Conservation (phyloP, 495 filamentous ascomycete genomes). For the Neurospora sp. region DNA sequence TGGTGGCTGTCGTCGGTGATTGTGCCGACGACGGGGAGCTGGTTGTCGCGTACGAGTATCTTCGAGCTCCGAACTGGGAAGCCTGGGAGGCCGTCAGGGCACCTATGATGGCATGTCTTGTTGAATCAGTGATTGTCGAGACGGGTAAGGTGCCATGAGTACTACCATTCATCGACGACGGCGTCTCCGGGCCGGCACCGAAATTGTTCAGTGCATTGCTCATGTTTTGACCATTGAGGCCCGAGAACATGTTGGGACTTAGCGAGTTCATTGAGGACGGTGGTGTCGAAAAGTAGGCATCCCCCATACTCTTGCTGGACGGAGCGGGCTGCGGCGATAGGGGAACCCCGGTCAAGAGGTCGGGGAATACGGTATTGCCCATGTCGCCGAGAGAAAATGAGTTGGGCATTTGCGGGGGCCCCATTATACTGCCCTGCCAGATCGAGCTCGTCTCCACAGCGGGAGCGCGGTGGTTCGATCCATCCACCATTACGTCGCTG, state of each 20-base stretch:
- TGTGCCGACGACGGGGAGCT: slow-evolving; percentile 54
- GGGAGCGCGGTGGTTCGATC: slow-evolving; percentile 49
- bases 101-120: slow-evolving; percentile 73
- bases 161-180: slow-evolving; percentile 56
- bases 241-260: slow-evolving; percentile 41
- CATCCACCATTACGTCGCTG: slow-evolving; percentile 87
- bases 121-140: slow-evolving; percentile 82
- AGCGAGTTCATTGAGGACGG: slow-evolving; percentile 60
- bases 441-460: slow-evolving; percentile 40
- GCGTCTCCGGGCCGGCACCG: slow-evolving; percentile 53
- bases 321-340: slow-evolving; percentile 51
- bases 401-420: slow-evolving; percentile 46
- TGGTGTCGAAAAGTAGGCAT: slow-evolving; percentile 49
- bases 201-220: slow-evolving; percentile 48
- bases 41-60: slow-evolving; percentile 64
- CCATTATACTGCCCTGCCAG: slow-evolving; percentile 61
- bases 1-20: slow-evolving; percentile 36
- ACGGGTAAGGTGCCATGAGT: slow-evolving; percentile 47
- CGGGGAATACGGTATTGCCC: slow-evolving; percentile 44
- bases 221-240: slow-evolving; percentile 43
- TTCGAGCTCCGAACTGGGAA: slow-evolving; percentile 60
- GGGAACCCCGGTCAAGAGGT: slow-evolving; percentile 49
- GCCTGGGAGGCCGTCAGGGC: slow-evolving; percentile 63
- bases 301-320: slow-evolving; percentile 37
- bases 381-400: slow-evolving; percentile 51